Base-by-base conservation (phyloP, 2,329 filamentous ascomycete genomes). In the Davidsoniella neocaledoniae region DNA sequence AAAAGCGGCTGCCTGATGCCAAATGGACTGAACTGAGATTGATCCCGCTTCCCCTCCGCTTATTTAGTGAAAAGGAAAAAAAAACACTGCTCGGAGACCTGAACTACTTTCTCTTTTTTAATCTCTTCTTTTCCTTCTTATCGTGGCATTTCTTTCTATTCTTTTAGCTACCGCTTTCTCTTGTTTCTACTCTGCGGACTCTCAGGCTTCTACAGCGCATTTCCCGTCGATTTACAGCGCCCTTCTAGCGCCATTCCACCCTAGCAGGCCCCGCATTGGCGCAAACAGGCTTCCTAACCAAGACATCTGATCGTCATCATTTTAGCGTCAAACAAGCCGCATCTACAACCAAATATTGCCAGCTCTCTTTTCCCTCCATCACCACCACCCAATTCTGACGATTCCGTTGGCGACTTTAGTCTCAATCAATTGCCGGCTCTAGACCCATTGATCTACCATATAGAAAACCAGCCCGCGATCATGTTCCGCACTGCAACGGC, bases 401-500 rank as follows among this genome's bases (percentile, higher is more conserved):
- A 33, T 33, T 33, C 10, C 5, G 26, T 33, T 5, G 26, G 26
- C 8, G 10, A 33, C 7, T 33, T 10, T 33, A 12, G 10, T 5
- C 6, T 9, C 8, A 33, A 33, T 33, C 26, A 33, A 33, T 33
- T 33, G 5, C 25, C 21, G 21, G 23, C 41, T 23, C 19, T 17
- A 33, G 26, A 21, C 21, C 21, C n/a, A 17, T 49, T 39, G 14
- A 26, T n/a, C 36, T n/a, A 17, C n/a, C 29, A 23, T 16, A 23
- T 16, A 23, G 16, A 39, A 25, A 56, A 57, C 7, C 25, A 46
- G 16, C n/a, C 19, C 40, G 19, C 55, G 62, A 66, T 62, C 64
- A 77, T 78, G 72, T 77, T 77, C 58, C 69, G 73, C 64, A 72
- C 73, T 58, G 72, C 73, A 61, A 71, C 73, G 57, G 64, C 66